phyloP scores from a whole-genome alignment of 2,329 filamentous ascomycete genomes.

The Blumeria graminis region DNA sequence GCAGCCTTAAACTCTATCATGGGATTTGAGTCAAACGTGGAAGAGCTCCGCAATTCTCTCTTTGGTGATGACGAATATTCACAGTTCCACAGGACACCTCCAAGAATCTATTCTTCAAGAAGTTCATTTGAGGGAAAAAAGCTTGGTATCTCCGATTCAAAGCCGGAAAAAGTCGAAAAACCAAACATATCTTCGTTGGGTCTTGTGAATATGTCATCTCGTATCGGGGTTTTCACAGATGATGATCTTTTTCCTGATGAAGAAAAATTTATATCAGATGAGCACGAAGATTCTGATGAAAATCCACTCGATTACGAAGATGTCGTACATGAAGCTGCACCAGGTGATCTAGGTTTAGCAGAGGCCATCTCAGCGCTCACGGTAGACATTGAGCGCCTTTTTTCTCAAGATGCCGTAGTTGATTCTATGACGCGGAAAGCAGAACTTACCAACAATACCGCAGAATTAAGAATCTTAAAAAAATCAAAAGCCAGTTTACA shows the following conservation, averaged over 20 bases:
- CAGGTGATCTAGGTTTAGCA: slow-evolving; percentile 75
- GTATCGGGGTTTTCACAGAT: slow-evolving; percentile 79
- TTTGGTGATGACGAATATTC: slow-evolving; percentile 28
- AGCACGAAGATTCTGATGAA: slow-evolving; percentile 45
- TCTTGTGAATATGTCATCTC: slow-evolving; percentile 64
- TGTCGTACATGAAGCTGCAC: slow-evolving; percentile 78
- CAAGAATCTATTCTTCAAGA: slow-evolving; percentile 30
- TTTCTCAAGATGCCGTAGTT: slow-evolving; percentile 70
- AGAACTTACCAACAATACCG: slow-evolving; percentile 88
- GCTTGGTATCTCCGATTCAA: slow-evolving; percentile 21
- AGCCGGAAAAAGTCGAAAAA: slow-evolving; percentile 30
- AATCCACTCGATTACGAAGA: slow-evolving; percentile 42
- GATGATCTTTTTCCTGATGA: slow-evolving; percentile 86
- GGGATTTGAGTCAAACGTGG: slow-evolving; percentile 47
- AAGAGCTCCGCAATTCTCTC: slow-evolving; percentile 40
- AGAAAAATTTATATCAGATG: slow-evolving; percentile 62
- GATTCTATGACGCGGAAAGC: slow-evolving; percentile 84
- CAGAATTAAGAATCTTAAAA: slow-evolving; percentile 70
- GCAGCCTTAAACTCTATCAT: slow-evolving; percentile 80
- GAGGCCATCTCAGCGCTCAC: slow-evolving; percentile 82
- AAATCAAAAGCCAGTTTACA: slow-evolving; percentile 90
- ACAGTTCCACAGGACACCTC: slow-evolving; percentile 17
- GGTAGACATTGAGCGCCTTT: slow-evolving; percentile 70
- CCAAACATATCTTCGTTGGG: slow-evolving; percentile 81
- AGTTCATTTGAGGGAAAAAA: slow-evolving; percentile 34